Evolutionary conservation across 225 moss, liverwort and hornwort genomes (phyloP), one percentile per base, ranked within the genome.

Genomic region (Bryum argenteum): DNA sequence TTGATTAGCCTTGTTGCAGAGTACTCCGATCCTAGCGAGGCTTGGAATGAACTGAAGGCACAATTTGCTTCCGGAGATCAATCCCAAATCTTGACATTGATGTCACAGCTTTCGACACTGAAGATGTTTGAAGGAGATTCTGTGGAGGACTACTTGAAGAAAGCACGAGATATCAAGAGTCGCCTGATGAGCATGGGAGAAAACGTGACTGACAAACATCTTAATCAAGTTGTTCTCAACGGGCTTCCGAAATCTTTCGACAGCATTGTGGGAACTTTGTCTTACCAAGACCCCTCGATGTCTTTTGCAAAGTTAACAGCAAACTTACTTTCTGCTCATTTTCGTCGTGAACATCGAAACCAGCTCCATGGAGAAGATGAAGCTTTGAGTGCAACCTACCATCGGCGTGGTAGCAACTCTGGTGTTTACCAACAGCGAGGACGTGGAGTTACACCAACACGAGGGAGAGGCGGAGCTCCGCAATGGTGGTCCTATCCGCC

Each of bases 131-230:
- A 64, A 5, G 16, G 45, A 0, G 2, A 17, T 1, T 47, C 16
- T 0, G 0, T 65, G 0, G 10, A 65, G 8, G 47, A 65, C 0
- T 65, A 65, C 0, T 8, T 48, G 0, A 16, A 26, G 2, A 6
- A 3, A 2, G 26, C 5, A 0, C 9, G 1, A 0, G 28, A 48
- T 11, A 0, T 65, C 0, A 65, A 48, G 8, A 65, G 48, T 17
- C 2, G 1, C 0, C 41, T 65, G 0, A 10, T 0, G 3, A 61
- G 11, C 61, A 61, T 39, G 33, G 24, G 55, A 38, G 16, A 60
- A 4, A 38, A 18, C 0, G 1, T n/a, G 2, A n/a, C 1, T 12
- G 3, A 55, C 11, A 1, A 12, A 12, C 10, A 56, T 1, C 5
- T 56, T 6, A 61, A n/a, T 4, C 11, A 61, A 12, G 12, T 61